Base-by-base conservation (phyloP, 1,284 basidiomycete genomes). In the Thelephora terrestris region DNA sequence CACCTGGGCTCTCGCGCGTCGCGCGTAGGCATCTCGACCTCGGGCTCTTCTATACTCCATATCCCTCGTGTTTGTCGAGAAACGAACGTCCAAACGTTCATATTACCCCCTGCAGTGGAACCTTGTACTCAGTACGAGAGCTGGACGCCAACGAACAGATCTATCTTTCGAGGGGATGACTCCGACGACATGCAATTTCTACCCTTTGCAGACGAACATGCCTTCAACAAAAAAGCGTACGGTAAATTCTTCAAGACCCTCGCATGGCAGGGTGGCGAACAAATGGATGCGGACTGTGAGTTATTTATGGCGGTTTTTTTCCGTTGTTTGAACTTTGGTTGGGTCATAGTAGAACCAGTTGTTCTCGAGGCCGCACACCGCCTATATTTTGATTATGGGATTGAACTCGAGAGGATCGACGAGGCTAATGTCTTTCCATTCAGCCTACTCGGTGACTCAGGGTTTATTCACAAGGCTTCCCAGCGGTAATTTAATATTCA, bases 161-260 rank as follows among this genome's bases (percentile, higher is more conserved):
- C 65, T 50, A 63, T 77, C 12, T 67, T 71, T 47, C 66, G 66
- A 18, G 80, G 78, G 4, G 79, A 82, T 53, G 81, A 84, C 50
- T 61, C 73, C 4, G 63, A 70, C 52, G 61, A 65, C 25, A 70
- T 81, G 67, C 66, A 67, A 1, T 83, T 81, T 57, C 60, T 80
- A n/a, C 79, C 79, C 1, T 73, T 73, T 45, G 65, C 73, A 1
- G 79, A 82, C 52, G 78, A 81, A 40, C 64, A 67, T 3, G 53
- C 43, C 0, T 83, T 82, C 53, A 53, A 75, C 47, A 61, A 61
- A 21, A 36, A 50, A 4, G 57, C 52, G 14, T 71, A 79, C 53
- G 55, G 61, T 1, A 50, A 57, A n/a, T 65, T 72, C 2, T 73
- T 80, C 58, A 61, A 58, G 9, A 57, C 60, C 5, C 64, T 76